Evolutionary conservation across 331 rosid genomes (phyloP), one percentile per base, ranked within the genome.

Genomic region (Malus hybrid): DNA sequence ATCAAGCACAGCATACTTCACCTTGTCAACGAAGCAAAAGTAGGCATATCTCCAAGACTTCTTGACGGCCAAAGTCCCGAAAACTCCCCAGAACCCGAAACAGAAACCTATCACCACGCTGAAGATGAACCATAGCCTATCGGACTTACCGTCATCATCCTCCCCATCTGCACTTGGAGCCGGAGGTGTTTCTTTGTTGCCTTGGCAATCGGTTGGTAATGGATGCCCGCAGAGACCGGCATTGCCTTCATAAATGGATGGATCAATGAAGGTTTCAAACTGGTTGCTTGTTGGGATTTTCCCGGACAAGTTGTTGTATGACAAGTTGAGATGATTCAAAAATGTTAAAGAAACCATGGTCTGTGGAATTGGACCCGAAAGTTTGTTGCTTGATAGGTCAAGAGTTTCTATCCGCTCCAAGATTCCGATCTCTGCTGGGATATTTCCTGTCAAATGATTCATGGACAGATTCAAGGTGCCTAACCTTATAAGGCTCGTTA

Each of bases 1-100:
- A 44, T 44, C 50, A 44, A 44, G 50, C 50, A 44, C 50, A 32
- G 27, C 27, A 32, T 65, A 18, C 44, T 33, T 56, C 46, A 56
- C 28, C 50, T 44, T 44, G 20, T 76, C 80, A 24, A 28, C 39
- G 55, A 67, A 76, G 20, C 19, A 13, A 15, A 76, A 76, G 44
- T 76, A 76, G 18, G 74, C 31, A 39, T 13, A 4, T 48, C 74
- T 76, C 80, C 80, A 68, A 22, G 80, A 67, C 44, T 36, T 31
- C 18, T 60, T 67, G 67, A 76, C 44, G 20, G 13, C 5, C 67
- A 68, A 42, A 59, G 61, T 76, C 20, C 80, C 80, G 29, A 31
- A 68, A 67, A 76, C 80, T 27, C 74, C 68, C 73, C 69, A 76
- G 33, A 76, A 69, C 15, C 74, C 80, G 13, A 76, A 29, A 76